Base-by-base conservation (phyloP, 345 rosid species). In the Euphorbia pulcherrima region DNA sequence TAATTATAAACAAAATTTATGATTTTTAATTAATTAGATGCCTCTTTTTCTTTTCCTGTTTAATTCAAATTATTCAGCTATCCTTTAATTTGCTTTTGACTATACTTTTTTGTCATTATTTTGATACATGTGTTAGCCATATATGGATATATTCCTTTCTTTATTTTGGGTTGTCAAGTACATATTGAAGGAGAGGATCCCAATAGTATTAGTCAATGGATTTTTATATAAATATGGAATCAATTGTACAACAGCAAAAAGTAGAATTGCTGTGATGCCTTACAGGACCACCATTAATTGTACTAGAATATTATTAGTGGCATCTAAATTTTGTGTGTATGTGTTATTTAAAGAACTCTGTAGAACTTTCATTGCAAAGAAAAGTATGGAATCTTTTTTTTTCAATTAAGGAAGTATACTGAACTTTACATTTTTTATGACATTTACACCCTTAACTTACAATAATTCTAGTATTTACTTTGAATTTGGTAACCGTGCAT, bases 211-310 rank as follows among this genome's bases (percentile, higher is more conserved):
- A 62, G 30, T 57, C 61, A 57, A 57, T 57, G 20, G 7, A 5
- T 35, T 57, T 9, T 57, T 33, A 33, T 33, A 33, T 33, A 33
- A 2, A 33, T 33, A 33, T 33, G 60, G 30, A 55, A 55, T 55
- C 13, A 8, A 27, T 3, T 11, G 16, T 24, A 16, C 3, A 10
- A 14, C 3, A 61, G 7, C 2, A 37, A 61, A 61, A 60, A 35
- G 64, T 35, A 60, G 47, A 33, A 44, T 16, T 44, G 50, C 12
- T 10, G 29, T 57, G 64, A 57, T 57, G 64, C 48, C 48, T 35
- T 13, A n/a, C 10, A 35, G 64, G 64, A 60, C 64, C 64, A 60
- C 64, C 1, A 37, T 33, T 33, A 33, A 33, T 33, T 33, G 37
- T 33, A 33, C 37, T 33, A 7, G 37, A 33, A 33, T 33, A 33